phyloP scores from a whole-genome alignment of 2,329 filamentous ascomycete species.

The Diplodia sapinea region DNA sequence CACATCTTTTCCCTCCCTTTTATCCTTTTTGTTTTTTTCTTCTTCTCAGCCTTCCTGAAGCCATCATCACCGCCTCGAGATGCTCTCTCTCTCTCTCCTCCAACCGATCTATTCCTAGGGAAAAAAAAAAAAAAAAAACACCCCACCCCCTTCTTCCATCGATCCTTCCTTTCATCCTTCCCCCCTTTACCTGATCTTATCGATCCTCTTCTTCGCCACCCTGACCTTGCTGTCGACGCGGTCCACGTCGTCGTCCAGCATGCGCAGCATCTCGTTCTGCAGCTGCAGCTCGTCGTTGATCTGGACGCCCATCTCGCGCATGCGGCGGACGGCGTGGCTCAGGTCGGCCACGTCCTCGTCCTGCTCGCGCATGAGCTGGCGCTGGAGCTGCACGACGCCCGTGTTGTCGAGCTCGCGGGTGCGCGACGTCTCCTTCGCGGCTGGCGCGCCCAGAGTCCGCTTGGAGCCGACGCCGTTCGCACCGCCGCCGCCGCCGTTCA shows the following conservation, averaged over 20 bases:
- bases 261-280: slow-evolving; percentile 73
- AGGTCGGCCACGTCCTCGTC: slow-evolving; percentile 74
- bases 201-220: slow-evolving; percentile 74
- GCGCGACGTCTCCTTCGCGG: slow-evolving; percentile 71
- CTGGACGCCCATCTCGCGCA: slow-evolving; percentile 77
- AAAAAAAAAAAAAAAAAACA: no score
- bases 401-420: slow-evolving; percentile 78
- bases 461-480: slow-evolving; percentile 45
- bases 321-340: slow-evolving; percentile 70
- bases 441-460: slow-evolving; percentile 73
- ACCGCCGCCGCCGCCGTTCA: not conserved
- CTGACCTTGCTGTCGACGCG: slow-evolving; percentile 71
- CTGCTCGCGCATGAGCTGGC: slow-evolving; percentile 75
- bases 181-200: slow-evolving; percentile 59
- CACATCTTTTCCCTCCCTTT: not conserved
- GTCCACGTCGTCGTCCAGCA: slow-evolving; percentile 70
- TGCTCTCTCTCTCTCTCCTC: not conserved
- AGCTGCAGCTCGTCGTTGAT: slow-evolving; percentile 76
- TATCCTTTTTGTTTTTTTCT: not conserved
- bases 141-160: no score
- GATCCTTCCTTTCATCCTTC: no score
- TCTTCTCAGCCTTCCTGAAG: not conserved
- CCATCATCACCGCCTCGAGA: not conserved
- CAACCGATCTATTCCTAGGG: not conserved
- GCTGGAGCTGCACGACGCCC: slow-evolving; percentile 75